Percentiles rank a stretch among this genome's conserved stretches.
phyloP scores from a whole-genome alignment of 257 asterid species.

The Solanum acaule region DNA sequence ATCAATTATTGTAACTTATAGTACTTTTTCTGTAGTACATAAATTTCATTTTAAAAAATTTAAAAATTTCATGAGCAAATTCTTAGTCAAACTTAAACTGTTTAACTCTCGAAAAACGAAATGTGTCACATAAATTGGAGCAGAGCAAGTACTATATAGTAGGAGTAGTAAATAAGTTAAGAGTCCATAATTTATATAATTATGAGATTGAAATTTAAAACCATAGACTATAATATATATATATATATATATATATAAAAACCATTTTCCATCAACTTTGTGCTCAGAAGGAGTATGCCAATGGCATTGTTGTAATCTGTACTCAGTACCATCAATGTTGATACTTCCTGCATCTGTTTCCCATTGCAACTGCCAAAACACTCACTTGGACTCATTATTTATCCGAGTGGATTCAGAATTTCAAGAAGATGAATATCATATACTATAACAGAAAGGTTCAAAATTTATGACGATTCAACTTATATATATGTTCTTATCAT shows the following conservation, averaged over 20 bases:
- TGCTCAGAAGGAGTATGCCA: conserved; percentile 93
- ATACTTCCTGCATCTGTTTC: conserved; percentile 53
- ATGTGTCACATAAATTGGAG: not conserved
- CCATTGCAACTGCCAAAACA: conserved; percentile 48
- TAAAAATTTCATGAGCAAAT: not conserved
- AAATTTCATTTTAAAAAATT: no score
- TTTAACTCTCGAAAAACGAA: no score
- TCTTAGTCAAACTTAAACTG: no score
- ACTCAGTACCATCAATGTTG: conserved; percentile 27
- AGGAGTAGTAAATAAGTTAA: no score
- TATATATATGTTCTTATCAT: not conserved
- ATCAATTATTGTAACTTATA: not conserved
- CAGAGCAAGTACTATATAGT: not conserved
- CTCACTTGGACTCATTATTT: not conserved
- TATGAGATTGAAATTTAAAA: not conserved
- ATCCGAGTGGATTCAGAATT: not conserved
- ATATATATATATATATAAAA: not conserved
- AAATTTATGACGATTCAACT: not conserved
- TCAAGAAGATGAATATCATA: not conserved
- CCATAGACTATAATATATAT: no score
- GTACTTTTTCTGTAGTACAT: not conserved
- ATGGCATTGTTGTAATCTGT: conserved; percentile 38
- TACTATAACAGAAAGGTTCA: not conserved
- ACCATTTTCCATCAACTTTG: conserved; percentile 49
- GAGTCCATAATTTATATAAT: not conserved